These are phyloP conservation scores for Nicotiana tomentosiformis DNA, from an alignment of 257 asterid genomes.

Conservation along the genomic window DNA sequence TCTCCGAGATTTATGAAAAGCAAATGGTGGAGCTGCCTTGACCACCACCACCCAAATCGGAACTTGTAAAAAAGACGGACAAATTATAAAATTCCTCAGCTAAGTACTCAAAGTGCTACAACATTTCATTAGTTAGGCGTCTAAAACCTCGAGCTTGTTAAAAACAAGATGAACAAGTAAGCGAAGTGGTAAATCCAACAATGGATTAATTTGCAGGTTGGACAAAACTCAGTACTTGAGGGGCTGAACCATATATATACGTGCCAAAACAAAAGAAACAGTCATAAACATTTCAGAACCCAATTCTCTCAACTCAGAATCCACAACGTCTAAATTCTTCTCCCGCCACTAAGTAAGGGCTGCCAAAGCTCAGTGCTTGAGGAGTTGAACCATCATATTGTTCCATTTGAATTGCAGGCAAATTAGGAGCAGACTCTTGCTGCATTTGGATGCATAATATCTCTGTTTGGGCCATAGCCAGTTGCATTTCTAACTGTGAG, in stretches of 20 bases:
- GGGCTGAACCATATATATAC: neutral
- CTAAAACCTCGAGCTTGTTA: neutral
- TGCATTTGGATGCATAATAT: constrained; percentile 77
- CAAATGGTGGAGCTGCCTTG: no score
- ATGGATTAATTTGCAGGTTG: neutral
- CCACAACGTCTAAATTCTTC: neutral
- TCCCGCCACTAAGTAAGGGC: neutral
- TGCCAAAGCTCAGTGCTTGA: constrained; percentile 42
- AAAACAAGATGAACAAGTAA: neutral
- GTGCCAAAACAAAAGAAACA: neutral
- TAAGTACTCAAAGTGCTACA: neutral
- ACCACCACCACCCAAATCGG: no score
- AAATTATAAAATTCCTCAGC: neutral
- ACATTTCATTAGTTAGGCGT: neutral
- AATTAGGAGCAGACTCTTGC: constrained; percentile 23
- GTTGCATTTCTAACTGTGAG: constrained; percentile 69
- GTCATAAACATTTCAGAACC: no score
- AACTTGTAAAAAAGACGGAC: no score
- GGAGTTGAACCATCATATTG: neutral
- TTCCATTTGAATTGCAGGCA: constrained; percentile 15
- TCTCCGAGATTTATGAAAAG: no score
- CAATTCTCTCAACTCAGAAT: neutral
- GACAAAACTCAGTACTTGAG: neutral
- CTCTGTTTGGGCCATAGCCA: constrained; percentile 81
- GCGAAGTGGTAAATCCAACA: no score